Evolutionary conservation across 352 stramenopile species (phyloP), one percentile per base, ranked within the genome.

Genomic region (Phytophthora ramorum): DNA sequence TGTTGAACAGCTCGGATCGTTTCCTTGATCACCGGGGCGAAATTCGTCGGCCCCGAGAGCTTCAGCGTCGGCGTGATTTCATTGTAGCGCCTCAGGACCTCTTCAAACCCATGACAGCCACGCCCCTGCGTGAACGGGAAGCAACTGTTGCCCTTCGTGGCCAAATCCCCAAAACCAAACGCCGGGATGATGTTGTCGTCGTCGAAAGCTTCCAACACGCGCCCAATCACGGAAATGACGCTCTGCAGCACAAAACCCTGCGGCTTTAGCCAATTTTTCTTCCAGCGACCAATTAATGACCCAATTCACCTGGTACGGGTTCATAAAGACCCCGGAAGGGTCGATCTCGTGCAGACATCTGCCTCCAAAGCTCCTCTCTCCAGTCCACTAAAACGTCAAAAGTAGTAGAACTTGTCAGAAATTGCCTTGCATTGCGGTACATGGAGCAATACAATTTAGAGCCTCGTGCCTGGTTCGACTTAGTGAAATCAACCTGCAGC

Each of bases 101-200:
- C 68, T 2, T 52, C 46, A 49, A 94, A 89, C 1, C 83, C 85
- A 2, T 69, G 63, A 48, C 76, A 92, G 2, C 75, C 75, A 2
- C 51, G 48, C 17, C 68, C 67, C 41, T 71, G 59, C 2, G 55
- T 46, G 10, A 70, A 69, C 17, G 76, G 63, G 57, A 90, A 90
- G 47, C 79, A 91, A 28, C 53, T 67, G 34, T 81, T 67, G 24
- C 75, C 77, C 26, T 85, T 81, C 0, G 82, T 92, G 0, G 35
- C 67, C 40, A 79, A 41, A 48, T 94, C 85, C 3, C 83, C 85
- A 52, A 94, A 94, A 1, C 79, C 83, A 51, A 77, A 91, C 13
- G 78, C 76, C 16, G 86, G 84, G 53, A 95, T 95, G 48, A 95
- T 78, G 55, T 91, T 90, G 72, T 95, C 86, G 50, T 95, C 86